A percentile compares a stretch with the other conserved stretches of the same genome.
Evolutionary conservation across 2,329 filamentous ascomycete genomes (phyloP).

Genomic region (Pestalotiopsis sp.): DNA sequence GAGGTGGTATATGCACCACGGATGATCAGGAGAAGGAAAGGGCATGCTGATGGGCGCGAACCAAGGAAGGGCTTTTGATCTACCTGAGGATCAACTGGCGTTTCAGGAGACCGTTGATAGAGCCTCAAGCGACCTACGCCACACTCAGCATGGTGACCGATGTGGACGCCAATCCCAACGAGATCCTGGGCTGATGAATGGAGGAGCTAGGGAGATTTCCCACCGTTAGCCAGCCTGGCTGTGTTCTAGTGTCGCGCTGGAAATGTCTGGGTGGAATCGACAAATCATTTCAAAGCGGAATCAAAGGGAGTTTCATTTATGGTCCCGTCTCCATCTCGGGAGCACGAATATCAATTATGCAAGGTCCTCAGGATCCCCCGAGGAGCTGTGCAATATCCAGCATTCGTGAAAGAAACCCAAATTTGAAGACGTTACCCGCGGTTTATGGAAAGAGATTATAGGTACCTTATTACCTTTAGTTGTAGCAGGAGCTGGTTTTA

Average conservation of each 20-base stretch:
- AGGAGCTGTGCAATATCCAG: neutral
- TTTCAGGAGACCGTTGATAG: conserved; percentile 10
- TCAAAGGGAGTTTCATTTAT: neutral
- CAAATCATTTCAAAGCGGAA: neutral
- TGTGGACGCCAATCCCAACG: neutral
- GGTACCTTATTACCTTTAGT: neutral
- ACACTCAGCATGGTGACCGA: neutral
- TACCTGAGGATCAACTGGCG: conserved; percentile 1
- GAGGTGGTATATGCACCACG: neutral
- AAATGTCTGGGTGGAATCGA: neutral
- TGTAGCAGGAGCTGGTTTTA: neutral
- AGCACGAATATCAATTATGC: neutral
- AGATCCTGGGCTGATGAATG: neutral
- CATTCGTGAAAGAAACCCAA: neutral
- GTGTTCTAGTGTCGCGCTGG: neutral
- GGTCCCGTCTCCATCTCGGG: neutral
- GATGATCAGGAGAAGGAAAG: neutral
- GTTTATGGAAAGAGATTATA: too few relatives aligned
- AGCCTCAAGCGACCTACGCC: conserved; percentile 1
- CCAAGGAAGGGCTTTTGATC: neutral
- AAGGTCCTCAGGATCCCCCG: neutral
- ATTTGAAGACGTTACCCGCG: neutral
- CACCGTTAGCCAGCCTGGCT: neutral
- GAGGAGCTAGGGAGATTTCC: neutral
- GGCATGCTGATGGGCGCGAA: neutral